Base-by-base conservation (phyloP, 352 stramenopile species). In the Phytophthora pluvialis region DNA sequence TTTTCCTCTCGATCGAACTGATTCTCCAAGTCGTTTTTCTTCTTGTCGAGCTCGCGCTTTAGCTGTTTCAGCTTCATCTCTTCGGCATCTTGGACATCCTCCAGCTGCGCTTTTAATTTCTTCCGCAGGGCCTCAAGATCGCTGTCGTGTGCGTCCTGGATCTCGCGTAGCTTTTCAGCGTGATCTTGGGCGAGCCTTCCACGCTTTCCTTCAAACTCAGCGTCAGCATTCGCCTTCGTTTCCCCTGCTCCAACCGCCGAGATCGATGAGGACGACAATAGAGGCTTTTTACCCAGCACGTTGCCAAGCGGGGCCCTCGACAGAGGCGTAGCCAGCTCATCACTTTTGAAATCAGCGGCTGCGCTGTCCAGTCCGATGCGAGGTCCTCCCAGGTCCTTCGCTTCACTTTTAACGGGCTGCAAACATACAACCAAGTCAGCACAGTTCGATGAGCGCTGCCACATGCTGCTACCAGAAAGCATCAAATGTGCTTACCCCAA, bases 1-100 rank as follows among this genome's bases (percentile, higher is more conserved):
- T 74, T 89, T 45, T 92, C 79, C 26, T 89, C 79, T 49, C 72
- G 78, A 55, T 92, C 83, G 32, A 84, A 87, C 36, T 89, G 75
- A 33, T 88, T 81, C 59, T 93, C 83, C 12, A 93, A 57, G 16
- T 90, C 79, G 33, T 86, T 81, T 21, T 76, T 65, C 45, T 88
- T 89, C 55, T 86, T 91, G n/a, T 88, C 78, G 4, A 88, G 63
- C 40, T 92, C 82, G 15, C 70, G 71, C 31, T 83, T 88, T 16
- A 77, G 64, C 32, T 90, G 79, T 40, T 89, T 91, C 9, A 87
- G 45, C 35, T 78, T 88, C 47, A 59, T 57, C 10, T 87, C 81
- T 40, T 89, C 74, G 7, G 86, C 67, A 13, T 89, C 77, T 47
- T 88, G 60, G 2, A 81, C 33, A n/a, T 86, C 77, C 5, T 91